A percentile compares a stretch with the other conserved stretches of the same genome.
Evolutionary conservation across 495 filamentous ascomycete species (phyloP).

Genomic region (Hyphodiscus hymeniophilus): DNA sequence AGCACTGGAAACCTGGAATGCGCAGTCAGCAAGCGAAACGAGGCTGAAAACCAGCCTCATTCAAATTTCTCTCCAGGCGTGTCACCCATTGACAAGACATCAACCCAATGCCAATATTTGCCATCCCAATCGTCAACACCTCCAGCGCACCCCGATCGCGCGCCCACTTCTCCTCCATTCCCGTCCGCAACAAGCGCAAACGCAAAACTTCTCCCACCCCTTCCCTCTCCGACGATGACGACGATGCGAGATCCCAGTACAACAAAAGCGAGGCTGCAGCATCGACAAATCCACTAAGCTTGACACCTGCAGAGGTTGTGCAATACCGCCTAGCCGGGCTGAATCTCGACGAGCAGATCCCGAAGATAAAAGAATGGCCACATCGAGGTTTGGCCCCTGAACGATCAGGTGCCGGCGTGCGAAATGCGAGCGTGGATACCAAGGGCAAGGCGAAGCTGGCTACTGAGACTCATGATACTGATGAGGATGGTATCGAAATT

Average conservation of each 20-base stretch:
- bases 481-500: slow-evolving; percentile 3
- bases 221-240: neutral
- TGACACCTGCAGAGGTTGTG: slow-evolving; percentile 37
- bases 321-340: slow-evolving; percentile 43
- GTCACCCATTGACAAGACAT: neutral
- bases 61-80: neutral
- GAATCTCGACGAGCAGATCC: slow-evolving; percentile 34
- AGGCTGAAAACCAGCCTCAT: slow-evolving; percentile 1
- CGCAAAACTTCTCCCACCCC: neutral
- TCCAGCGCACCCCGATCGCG: neutral
- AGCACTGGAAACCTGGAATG: too few relatives aligned
- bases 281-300: slow-evolving; percentile 25
- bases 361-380: slow-evolving; percentile 32
- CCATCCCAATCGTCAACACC: slow-evolving; percentile 6
- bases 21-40: neutral
- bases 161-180: slow-evolving; percentile 4
- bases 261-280: neutral
- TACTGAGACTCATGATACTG: neutral
- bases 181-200: slow-evolving; percentile 17
- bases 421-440: slow-evolving; percentile 1
- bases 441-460: slow-evolving; percentile 8
- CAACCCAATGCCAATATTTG: slow-evolving; percentile 17
- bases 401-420: neutral
- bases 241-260: slow-evolving; percentile 1
- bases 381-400: slow-evolving; percentile 32